Evolutionary conservation across 768 basidiomycete genomes (phyloP), one percentile per base, ranked within the genome.

Genomic region (Russula sp.): DNA sequence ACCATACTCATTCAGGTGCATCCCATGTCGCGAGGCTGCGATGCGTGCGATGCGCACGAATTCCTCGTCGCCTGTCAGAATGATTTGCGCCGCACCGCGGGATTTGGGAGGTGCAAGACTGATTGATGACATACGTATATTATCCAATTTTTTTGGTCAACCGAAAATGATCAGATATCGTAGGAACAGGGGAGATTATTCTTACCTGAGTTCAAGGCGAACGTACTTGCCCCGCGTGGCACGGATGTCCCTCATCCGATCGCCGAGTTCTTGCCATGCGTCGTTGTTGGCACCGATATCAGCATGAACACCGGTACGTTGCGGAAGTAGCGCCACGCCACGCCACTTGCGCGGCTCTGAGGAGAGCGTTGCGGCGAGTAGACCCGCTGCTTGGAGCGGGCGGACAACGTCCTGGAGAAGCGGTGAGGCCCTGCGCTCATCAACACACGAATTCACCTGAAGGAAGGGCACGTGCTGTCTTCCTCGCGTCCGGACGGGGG

Each of bases 1-100:
- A 14, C 88, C 88, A 66, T 77, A 82, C 67, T 85, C 84, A 67
- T 86, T 81, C 32, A 89, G 76, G 38, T 79, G 75, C 69, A 87
- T 68, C 18, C 81, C 82, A 2, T 77, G 69, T 50, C 73, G 75
- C 7, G 69, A 58, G 0, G 88, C 88, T 46, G 75, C 74, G 24
- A 67, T 70, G 36, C 77, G 76, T 2, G 83, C 64, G 48, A 79
- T 74, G 55, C 75, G 73, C 48, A 75, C 72, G 70, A 87, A 86
- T 28, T 77, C 76, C 0, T 54, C 48, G 69, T 87, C 85, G 10
- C 87, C 88, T 2, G 87, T 89, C 24, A 82, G 69, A 14, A 76
- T 68, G 38, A 89, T 73, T 30, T 82, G 73, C 0, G 83, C 83
- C 0, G 85, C 79, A 20, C 83, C 84, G 8, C 76, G 76, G 1